Base-by-base conservation (phyloP, 2,329 filamentous ascomycete species). In the Diaporthe longicolla region DNA sequence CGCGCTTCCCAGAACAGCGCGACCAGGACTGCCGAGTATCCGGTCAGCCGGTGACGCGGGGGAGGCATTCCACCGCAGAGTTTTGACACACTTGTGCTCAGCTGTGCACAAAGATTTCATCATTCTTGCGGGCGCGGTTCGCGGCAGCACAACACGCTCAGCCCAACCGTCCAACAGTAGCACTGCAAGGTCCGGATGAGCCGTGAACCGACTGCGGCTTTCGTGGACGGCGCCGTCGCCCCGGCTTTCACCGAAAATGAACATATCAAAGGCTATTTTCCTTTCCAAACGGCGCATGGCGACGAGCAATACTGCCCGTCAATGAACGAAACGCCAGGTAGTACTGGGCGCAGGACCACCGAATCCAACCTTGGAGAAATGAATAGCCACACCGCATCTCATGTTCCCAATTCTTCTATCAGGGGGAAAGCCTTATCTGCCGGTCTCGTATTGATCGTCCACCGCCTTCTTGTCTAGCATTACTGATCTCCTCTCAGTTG, bases 51-150 rank as follows among this genome's bases (percentile, higher is more conserved):
- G 63, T 11, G 45, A 54, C 32, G n/a, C 48, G 48, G 48, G 48
- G 32, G n/a, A 40, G n/a, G 63, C 48, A 40, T 26, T n/a, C 45
- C 21, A 37, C 45, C 21, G 63, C 45, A 66, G n/a, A 24, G 2
- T 17, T 24, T 35, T 37, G 63, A 29, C 48, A 68, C 63, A 54
- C n/a, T 40, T 54, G 63, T 68, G 63, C 48, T 68, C 63, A 54
- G 45, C 8, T 54, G 32, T 54, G 32, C 32, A 40, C 32, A 40
- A 21, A 40, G 32, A 68, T 68, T 35, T 26, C 70, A 72, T 40
- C 58, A 68, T 54, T 15, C 29, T 48, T 45, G 55, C 32, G 43
- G n/a, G 35, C 69, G 40, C 32, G 45, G 57, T 24, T 43, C 57
- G 35, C 57, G 57, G 45, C 70, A 63, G 45, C 40, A 63, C n/a